A percentile compares a stretch with the other conserved stretches of the same genome.
These are phyloP conservation scores for Fusarium virguliforme DNA, from an alignment of 2,329 filamentous ascomycete genomes.

Conservation along the genomic window DNA sequence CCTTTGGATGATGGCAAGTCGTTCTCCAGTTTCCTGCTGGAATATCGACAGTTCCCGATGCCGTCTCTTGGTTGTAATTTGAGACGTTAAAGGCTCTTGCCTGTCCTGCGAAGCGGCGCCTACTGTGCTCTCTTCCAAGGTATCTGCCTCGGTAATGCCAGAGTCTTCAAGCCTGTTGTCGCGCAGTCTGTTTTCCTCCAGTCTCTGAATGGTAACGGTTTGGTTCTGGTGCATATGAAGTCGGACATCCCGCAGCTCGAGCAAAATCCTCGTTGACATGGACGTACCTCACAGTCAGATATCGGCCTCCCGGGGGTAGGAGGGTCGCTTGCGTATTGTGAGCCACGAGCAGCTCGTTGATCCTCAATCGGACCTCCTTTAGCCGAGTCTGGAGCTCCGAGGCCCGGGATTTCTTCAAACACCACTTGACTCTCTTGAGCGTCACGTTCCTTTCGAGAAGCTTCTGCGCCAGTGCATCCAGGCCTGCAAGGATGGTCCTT, in stretches of 20 bases:
- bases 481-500: background rate
- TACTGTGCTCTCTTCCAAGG: background rate
- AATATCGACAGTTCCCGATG: background rate
- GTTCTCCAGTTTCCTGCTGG: background rate
- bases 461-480: background rate
- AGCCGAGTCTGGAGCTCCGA: background rate
- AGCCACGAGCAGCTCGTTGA: background rate
- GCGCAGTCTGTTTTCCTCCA: background rate
- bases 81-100: background rate
- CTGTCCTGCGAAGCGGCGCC: background rate
- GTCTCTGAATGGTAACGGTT: background rate
- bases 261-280: background rate
- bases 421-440: slow-evolving; percentile 1
- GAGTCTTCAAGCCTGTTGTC: background rate
- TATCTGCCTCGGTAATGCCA: background rate
- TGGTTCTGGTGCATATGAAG: background rate
- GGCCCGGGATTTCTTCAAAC: background rate
- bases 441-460: background rate
- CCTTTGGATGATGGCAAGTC: background rate
- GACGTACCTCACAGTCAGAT: background rate
- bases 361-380: background rate
- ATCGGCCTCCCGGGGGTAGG: fast-evolving
- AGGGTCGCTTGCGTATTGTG: background rate
- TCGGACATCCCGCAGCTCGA: background rate
- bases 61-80: background rate